Evolutionary conservation across 2,329 filamentous ascomycete genomes (phyloP).

Genomic region (Ceratocystis albifundus): DNA sequence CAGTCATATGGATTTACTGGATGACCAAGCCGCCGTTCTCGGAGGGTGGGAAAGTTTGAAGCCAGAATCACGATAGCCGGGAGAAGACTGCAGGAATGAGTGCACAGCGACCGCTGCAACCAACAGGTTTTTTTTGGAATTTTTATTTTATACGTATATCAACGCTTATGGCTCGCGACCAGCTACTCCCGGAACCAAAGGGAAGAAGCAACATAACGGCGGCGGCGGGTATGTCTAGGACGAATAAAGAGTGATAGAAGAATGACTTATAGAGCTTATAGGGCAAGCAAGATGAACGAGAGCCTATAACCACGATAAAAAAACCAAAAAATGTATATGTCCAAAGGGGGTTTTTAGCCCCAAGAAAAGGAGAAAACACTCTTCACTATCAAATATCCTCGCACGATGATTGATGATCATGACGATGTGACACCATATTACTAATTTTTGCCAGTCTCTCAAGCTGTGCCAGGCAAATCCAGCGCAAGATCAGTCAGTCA

Average conservation of each 20-base stretch:
- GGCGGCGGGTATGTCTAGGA: neutral
- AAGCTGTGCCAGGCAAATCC: neutral
- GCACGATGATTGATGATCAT: too few relatives aligned
- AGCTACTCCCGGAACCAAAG: neutral
- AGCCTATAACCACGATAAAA: too few relatives aligned
- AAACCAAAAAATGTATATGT: too few relatives aligned
- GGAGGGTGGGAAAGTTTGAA: constrained; percentile 47
- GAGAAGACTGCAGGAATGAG: neutral
- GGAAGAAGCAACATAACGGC: neutral
- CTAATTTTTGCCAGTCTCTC: neutral
- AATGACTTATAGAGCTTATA: neutral
- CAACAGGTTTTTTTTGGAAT: neutral
- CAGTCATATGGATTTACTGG: constrained; percentile 37
- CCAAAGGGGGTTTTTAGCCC: neutral
- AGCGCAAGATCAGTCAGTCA: neutral
- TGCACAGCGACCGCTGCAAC: too few relatives aligned
- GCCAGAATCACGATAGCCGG: constrained; percentile 28
- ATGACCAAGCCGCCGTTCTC: constrained; percentile 38
- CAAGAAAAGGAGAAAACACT: too few relatives aligned
- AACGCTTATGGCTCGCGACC: too few relatives aligned
- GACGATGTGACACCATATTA: neutral
- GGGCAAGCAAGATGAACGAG: neutral
- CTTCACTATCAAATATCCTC: neutral
- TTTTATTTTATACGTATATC: neutral
- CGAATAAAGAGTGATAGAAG: neutral